Evolutionary conservation across 495 filamentous ascomycete species (phyloP), one percentile per base, ranked within the genome.

Genomic region (Glutinoglossum americanum): DNA sequence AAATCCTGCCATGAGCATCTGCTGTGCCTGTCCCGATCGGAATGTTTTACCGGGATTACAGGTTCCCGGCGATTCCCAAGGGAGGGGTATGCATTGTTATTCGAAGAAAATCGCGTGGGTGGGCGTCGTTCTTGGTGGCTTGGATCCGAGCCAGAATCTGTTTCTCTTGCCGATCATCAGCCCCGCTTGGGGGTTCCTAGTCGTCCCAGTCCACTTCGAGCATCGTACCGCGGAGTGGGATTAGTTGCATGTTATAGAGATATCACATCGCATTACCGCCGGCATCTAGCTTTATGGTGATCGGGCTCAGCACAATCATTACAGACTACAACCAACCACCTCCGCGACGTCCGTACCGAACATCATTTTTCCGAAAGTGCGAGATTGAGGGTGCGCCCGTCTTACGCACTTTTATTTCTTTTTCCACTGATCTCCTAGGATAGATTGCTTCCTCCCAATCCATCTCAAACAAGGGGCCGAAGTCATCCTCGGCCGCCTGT

Each of bases 81-180:
- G 23, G 49, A 53, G 30, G 49, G 49, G 49, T 2, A 27, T 28
- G 49, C 23, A 27, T 32, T 53, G 26, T 32, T 25, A 53, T 53
- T 53, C 49, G 49, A 53, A 53, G 49, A 32, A 27, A 53, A 53
- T 28, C 49, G 49, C 49, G 49, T 53, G 49, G 49, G 28, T 17
- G 49, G 47, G 25, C 49, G 49, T 53, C 49, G 49, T 53, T 53
- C 49, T 53, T 32, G 49, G 49, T 53, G 49, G 49, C 49, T 53
- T n/a, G 49, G 49, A 53, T 51, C 47, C 47, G 47, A 51, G 47
- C 47, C 47, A 51, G 47, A 51, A 25, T 53, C 28, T 53, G 49
- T 53, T 19, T 17, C 15, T 19, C 17, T 27, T 32, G 49, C 49
- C 49, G 49, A 53, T 53, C 49, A 53, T 28, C 49, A n/a, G 19